Percentiles rank a stretch among this genome's conserved stretches.
phyloP scores from a whole-genome alignment of 139 green algal genomes.

The Bryopsis sp. region DNA sequence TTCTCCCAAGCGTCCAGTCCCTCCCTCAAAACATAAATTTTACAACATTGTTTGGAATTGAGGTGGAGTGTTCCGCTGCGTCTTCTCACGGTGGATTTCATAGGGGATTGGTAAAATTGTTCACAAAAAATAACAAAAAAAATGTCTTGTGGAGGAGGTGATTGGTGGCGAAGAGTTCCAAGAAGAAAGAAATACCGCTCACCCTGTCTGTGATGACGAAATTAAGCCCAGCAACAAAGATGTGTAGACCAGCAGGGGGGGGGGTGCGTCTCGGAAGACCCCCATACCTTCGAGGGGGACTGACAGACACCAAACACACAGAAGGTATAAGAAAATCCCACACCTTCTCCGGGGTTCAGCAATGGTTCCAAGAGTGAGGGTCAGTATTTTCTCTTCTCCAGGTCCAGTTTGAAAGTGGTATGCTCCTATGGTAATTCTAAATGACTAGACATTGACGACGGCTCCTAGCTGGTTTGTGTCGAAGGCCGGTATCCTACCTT shows the following conservation, averaged over 20 bases:
- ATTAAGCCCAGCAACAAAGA: conserved; percentile 49
- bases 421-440: neutral
- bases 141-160: no score
- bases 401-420: neutral
- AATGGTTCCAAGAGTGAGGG: neutral
- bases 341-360: neutral
- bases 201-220: conserved; percentile 44
- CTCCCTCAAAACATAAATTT: no score
- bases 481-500: neutral
- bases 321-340: neutral
- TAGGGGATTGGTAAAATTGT: no score
- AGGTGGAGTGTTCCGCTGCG: no score
- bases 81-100: no score
- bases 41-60: no score
- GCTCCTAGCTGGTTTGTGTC: neutral
- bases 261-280: conserved; percentile 13
- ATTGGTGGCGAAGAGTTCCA: no score
- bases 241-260: conserved; percentile 27
- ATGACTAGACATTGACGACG: neutral
- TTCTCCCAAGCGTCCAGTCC: no score
- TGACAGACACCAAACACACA: neutral
- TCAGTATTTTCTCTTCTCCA: neutral
- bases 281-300: neutral
- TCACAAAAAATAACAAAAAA: no score
- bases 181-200: neutral